Evolutionary conservation across 2,329 filamentous ascomycete genomes (phyloP), one percentile per base, ranked within the genome.

Genomic region (Zymoseptoria pseudotritici): DNA sequence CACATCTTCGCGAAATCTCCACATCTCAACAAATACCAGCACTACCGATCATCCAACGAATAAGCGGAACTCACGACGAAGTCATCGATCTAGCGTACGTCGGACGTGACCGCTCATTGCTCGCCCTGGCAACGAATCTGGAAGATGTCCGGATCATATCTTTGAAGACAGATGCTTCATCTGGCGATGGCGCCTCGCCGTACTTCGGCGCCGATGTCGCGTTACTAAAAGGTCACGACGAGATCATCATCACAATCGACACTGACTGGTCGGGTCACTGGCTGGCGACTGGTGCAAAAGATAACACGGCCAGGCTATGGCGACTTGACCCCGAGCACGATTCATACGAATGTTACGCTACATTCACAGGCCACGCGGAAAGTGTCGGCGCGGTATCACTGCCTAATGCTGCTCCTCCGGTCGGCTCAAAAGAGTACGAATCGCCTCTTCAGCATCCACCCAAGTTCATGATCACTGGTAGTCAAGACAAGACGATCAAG

Each of bases 261-360:
- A 86, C 91, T 2, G 94, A 99, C 75, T 96, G 91, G 91, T 97
- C 94, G 9, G 95, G 95, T 0, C 87, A 94, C 73, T 99, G 94
- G 94, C 83, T 99, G 49, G 93, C 89, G 11, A 97, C 94, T 1
- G 94, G 93, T 57, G 90, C 94, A 21, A 99, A 99, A 76, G 94
- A 99, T 73, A 99, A 97, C 70, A 94, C 89, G 2, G 94, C 93
- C 19, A 86, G 89, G 65, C 77, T 99, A 42, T 99, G 94, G 94
- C 83, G 88, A 57, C 79, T 99, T 24, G 93, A 97, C 71, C 84
- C 87, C 0, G 81, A 81, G 20, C 88, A 85, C 61, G 82, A 86
- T 59, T 89, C 88, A 0, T 97, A 87, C 71, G 83, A 79, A n/a
- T 95, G 90, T 73, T 87, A 89, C 74, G 86, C 89, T 10, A 85